These are phyloP conservation scores for Phoma sp. DNA, from an alignment of 2,329 filamentous ascomycete genomes.

Conservation along the genomic window DNA sequence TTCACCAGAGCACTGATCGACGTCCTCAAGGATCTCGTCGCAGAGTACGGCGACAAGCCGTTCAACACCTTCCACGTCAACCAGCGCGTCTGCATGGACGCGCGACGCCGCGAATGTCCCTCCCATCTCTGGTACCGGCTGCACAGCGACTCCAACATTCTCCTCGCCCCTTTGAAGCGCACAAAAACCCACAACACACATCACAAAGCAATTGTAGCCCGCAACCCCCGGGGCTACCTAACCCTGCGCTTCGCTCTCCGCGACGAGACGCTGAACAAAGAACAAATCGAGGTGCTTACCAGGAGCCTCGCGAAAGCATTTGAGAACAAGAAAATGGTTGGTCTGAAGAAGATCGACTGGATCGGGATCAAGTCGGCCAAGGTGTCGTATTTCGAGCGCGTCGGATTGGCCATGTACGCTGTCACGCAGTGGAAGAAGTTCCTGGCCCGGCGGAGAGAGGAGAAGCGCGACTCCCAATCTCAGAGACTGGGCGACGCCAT, in stretches of 20 bases:
- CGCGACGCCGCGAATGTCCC: constrained; percentile 32
- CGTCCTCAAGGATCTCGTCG: constrained; percentile 30
- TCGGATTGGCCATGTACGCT: constrained; percentile 33
- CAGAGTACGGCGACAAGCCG: constrained; percentile 26
- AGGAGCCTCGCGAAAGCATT: constrained; percentile 36
- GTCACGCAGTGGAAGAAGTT: constrained; percentile 40
- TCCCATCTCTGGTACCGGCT: constrained; percentile 37
- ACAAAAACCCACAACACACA: constrained; percentile 4
- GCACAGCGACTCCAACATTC: constrained; percentile 39
- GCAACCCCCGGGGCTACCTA: constrained; percentile 35
- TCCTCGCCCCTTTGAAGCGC: constrained; percentile 36
- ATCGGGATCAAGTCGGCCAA: constrained; percentile 34
- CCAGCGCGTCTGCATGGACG: constrained; percentile 34
- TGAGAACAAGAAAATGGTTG: constrained; percentile 33
- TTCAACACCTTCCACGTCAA: constrained; percentile 42
- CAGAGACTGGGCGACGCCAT: constrained; percentile 5
- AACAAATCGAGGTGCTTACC: constrained; percentile 41
- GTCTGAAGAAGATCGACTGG: constrained; percentile 43
- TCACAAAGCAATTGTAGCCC: constrained; percentile 13
- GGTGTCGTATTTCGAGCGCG: constrained; percentile 33
- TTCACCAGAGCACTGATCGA: constrained; percentile 47
- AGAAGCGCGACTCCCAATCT: not conserved
- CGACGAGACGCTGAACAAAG: constrained; percentile 29
- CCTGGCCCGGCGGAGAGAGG: constrained; percentile 24
- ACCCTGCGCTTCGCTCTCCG: constrained; percentile 41